phyloP scores from a whole-genome alignment of 164 flowering plant species.

The Chimonanthus praecox region DNA sequence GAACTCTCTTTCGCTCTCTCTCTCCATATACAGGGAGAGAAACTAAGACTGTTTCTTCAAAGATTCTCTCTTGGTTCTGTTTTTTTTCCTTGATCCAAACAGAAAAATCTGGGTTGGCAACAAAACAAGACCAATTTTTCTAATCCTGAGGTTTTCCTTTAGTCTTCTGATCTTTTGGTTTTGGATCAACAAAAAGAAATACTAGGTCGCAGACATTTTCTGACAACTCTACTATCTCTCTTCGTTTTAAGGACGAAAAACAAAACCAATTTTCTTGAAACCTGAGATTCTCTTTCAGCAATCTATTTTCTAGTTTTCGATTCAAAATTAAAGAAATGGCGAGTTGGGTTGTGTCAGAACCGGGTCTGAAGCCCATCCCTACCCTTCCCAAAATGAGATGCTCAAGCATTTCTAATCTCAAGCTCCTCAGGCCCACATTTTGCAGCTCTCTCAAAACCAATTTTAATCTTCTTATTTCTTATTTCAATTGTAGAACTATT shows the following conservation, averaged over 20 bases:
- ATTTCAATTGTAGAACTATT: not conserved
- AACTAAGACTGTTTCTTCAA: no score
- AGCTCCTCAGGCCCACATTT: not conserved
- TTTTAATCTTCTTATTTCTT: not conserved
- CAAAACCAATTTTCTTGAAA: not conserved
- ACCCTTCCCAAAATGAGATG: not conserved
- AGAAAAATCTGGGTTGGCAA: no score
- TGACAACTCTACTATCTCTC: no score
- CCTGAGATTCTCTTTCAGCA: not conserved
- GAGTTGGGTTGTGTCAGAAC: conserved; percentile 21
- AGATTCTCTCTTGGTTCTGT: no score
- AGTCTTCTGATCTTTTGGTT: no score
- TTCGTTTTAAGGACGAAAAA: not conserved
- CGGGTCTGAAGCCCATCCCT: conserved; percentile 39
- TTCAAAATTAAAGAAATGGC: not conserved
- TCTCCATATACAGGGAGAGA: no score
- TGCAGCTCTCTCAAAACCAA: conserved; percentile 1
- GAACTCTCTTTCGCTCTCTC: no score
- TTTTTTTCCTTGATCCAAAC: no score
- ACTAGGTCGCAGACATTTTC: no score
- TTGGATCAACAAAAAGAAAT: no score
- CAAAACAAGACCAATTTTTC: no score
- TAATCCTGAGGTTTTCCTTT: no score
- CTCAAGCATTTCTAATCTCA: not conserved
- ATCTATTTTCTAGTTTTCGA: not conserved